Evolutionary conservation across 2,329 filamentous ascomycete species (phyloP).

Genomic region (Parafenestella ontariensis): DNA sequence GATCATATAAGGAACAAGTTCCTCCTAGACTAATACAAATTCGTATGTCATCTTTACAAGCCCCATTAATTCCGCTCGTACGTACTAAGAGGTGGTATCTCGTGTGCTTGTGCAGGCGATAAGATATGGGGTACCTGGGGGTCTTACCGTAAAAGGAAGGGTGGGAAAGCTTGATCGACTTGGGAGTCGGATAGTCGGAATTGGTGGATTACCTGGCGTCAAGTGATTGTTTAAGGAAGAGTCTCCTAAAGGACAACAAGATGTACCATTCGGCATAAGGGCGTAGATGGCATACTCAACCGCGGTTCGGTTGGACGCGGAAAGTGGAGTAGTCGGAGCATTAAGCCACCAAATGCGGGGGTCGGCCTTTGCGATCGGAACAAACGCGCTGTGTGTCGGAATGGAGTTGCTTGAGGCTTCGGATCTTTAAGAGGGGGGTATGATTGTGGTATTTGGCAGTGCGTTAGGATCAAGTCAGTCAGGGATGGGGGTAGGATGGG

Average conservation of each 20-base stretch:
- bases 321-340: conserved; percentile 14
- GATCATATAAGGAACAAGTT: too few relatives aligned
- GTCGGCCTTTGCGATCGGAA: not conserved
- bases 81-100: too few relatives aligned
- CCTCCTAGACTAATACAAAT: too few relatives aligned
- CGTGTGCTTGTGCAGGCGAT: too few relatives aligned
- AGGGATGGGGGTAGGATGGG: too few relatives aligned
- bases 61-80: too few relatives aligned
- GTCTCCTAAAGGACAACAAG: not conserved
- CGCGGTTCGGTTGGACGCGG: conserved; percentile 30
- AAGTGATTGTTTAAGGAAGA: not conserved
- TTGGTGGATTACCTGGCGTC: not conserved
- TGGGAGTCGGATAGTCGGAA: not conserved
- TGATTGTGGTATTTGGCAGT: too few relatives aligned
- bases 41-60: too few relatives aligned
- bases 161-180: not conserved
- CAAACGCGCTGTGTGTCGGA: not conserved
- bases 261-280: conserved; percentile 13
- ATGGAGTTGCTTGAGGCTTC: not conserved
- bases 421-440: not conserved
- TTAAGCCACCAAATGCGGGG: not conserved
- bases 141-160: not conserved
- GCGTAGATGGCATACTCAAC: conserved; percentile 8
- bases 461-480: too few relatives aligned
- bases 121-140: not conserved